Evolutionary conservation across 148 eudicot species (phyloP).

Genomic region (Linanthus parryae): DNA sequence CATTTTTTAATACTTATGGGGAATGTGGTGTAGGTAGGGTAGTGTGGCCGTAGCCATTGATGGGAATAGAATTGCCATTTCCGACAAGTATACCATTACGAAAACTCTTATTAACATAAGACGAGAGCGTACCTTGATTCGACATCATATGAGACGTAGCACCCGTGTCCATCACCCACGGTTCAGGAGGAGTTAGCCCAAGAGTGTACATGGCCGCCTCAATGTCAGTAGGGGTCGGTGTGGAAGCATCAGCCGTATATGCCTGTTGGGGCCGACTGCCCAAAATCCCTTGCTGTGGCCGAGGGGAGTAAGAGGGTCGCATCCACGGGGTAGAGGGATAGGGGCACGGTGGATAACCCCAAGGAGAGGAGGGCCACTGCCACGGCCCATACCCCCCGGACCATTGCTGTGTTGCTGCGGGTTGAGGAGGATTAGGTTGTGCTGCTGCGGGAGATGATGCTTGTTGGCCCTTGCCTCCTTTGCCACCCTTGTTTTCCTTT

Average conservation of each 20-base stretch:
- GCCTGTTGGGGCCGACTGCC: background rate
- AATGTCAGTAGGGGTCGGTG: background rate
- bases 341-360: constrained; percentile 4
- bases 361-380: constrained; percentile 1
- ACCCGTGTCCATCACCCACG: constrained; percentile 2
- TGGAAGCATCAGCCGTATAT: background rate
- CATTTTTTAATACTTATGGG: background rate
- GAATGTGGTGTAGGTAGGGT: background rate
- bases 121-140: background rate
- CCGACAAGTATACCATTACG: constrained; percentile 2
- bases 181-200: background rate
- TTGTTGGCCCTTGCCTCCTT: background rate
- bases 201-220: background rate
- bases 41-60: constrained; percentile 1
- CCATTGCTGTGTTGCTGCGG: background rate
- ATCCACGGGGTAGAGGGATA: background rate
- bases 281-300: background rate
- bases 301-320: background rate
- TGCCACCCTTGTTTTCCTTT: background rate
- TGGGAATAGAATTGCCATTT: constrained; percentile 2
- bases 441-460: too few relatives aligned
- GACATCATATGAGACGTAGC: constrained; percentile 3
- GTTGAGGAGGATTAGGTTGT: too few relatives aligned
- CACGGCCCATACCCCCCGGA: background rate
- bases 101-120: constrained; percentile 1